A percentile compares a stretch with the other conserved stretches of the same genome.
Evolutionary conservation across 805 yeast genomes (phyloP).

Genomic region (Wickerhamiella cacticola): DNA sequence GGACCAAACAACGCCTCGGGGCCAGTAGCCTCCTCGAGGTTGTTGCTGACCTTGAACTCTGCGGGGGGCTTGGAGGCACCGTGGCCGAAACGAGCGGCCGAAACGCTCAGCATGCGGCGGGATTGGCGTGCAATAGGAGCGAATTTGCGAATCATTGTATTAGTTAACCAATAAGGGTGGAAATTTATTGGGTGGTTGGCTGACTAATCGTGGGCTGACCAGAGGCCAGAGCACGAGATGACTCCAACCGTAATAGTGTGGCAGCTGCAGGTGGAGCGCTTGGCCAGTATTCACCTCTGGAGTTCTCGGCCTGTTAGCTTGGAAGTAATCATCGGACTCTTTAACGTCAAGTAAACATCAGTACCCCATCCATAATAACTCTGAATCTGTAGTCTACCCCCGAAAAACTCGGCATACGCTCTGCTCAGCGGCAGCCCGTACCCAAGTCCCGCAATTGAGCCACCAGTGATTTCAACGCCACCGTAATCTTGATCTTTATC

Average conservation of each 20-base stretch:
- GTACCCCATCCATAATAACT: constrained; percentile 70
- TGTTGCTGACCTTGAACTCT: constrained; percentile 19
- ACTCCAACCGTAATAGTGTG: too few relatives aligned
- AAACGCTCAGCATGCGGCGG: constrained; percentile 11
- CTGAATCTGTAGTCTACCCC: constrained; percentile 57
- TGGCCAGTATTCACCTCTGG: too few relatives aligned
- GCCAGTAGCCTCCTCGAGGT: constrained; percentile 66
- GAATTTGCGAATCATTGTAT: constrained; percentile 11
- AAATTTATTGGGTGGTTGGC: neutral
- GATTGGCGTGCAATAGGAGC: constrained; percentile 9
- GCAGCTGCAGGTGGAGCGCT: too few relatives aligned
- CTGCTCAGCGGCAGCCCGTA: constrained; percentile 81
- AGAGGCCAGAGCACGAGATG: too few relatives aligned
- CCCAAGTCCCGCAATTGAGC: constrained; percentile 84
- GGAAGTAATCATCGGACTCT: constrained; percentile 20
- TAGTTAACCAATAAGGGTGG: constrained; percentile 6
- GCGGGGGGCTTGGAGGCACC: constrained; percentile 15
- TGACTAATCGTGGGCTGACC: constrained; percentile 2
- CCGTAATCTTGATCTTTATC: constrained; percentile 45
- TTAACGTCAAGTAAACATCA: constrained; percentile 46
- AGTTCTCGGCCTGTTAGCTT: too few relatives aligned
- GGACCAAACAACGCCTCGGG: constrained; percentile 71
- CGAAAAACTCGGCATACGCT: constrained; percentile 62
- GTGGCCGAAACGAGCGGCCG: constrained; percentile 4
- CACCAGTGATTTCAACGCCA: constrained; percentile 57